Base-by-base conservation (phyloP, 2,329 filamentous ascomycete genomes). In the Fusarium burgessii region DNA sequence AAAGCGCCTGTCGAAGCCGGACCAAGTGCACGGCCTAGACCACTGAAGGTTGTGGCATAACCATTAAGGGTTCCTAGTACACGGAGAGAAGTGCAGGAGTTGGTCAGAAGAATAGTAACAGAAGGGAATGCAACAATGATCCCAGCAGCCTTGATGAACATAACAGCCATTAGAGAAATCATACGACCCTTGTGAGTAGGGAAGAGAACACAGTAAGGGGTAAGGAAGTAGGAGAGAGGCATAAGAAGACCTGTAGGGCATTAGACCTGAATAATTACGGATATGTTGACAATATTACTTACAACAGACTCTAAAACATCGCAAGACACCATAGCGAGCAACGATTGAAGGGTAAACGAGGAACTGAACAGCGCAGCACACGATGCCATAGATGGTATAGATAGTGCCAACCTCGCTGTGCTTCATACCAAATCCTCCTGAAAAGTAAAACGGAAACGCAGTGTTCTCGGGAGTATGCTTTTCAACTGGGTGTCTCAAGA, bases 21-120 rank as follows among this genome's bases (percentile, higher is more conserved):
- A 0, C 96, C 96, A 1, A 87, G 76, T 1, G 94, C 95, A 51
- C 95, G 85, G 3, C 95, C 95, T 8, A 98, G 80, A 1, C 93
- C 94, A 70, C 91, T 92, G 36, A 95, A 89, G 60, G 91, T 92
- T 0, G 95, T 97, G 1, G 94, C 95, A 67, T 97, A 90, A 5
- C 95, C 96, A 77, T 98, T 98, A 59, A 98, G 83, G 0, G 95
- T 98, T 2, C 94, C 95, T 8, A 98, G 87, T 13, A 97, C 88
- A 45, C 74, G 75, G 18, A 97, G 83, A 58, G 91, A 94, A 2
- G 86, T 82, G 7, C 94, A 94, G 13, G 91, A 93, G 81, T 98
- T 98, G 32, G 95, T 98, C 40, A 98, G 87, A 50, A 98, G 85
- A 74, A 98, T 98, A 9, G 93, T 97, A 29, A 89, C 91, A 76